Evolutionary conservation across 106 monocot genomes (phyloP).

Genomic region (Allium fistulosum): DNA sequence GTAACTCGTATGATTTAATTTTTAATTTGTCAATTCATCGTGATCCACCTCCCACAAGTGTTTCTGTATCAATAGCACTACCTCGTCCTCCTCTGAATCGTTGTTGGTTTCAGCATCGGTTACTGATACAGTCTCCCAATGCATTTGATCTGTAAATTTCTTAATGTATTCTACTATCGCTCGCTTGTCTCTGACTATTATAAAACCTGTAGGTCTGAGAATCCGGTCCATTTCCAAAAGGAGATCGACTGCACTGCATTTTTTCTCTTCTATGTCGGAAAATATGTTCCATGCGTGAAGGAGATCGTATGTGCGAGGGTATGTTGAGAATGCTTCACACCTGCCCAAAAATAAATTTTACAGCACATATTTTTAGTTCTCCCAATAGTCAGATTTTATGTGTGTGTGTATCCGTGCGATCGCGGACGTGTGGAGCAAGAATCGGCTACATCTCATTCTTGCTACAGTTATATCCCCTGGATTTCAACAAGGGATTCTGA

Average conservation of each 20-base stretch:
- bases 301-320: slow-evolving; percentile 91
- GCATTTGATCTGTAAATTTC: slow-evolving; percentile 48
- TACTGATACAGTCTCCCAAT: slow-evolving; percentile 50
- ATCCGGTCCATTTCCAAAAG: slow-evolving; percentile 92
- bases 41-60: slow-evolving; percentile 26
- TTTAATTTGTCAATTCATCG: no score
- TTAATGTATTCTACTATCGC: slow-evolving; percentile 49
- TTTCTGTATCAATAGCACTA: slow-evolving; percentile 60
- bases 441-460: no score
- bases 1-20: no score
- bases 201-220: slow-evolving; percentile 74
- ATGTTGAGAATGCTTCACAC: slow-evolving; percentile 92
- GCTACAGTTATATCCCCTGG: no score
- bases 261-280: slow-evolving; percentile 71
- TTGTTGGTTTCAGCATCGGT: slow-evolving; percentile 42
- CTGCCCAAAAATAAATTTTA: slow-evolving; percentile 12
- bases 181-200: slow-evolving; percentile 57
- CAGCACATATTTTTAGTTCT: no score
- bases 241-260: slow-evolving; percentile 76
- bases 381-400: neutral
- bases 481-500: no score
- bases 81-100: slow-evolving; percentile 42
- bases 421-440: no score
- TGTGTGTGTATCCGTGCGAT: no score
- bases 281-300: slow-evolving; percentile 85